Evolutionary conservation across 352 stramenopile species (phyloP), one percentile per base, ranked within the genome.

Genomic region (Globisporangium parvum): DNA sequence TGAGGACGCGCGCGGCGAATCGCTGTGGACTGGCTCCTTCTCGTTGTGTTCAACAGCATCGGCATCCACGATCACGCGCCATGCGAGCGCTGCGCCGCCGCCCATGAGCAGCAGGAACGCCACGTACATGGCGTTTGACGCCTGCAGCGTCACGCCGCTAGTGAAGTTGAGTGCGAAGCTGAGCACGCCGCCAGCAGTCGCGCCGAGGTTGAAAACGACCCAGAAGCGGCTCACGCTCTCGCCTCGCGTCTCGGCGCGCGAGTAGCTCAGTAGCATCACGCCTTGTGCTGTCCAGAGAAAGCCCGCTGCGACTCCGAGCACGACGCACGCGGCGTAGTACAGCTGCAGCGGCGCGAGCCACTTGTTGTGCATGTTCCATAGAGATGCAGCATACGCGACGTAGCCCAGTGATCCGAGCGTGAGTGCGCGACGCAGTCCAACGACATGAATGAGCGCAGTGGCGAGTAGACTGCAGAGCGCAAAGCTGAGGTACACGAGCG

Each of bases 221-320:
- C 84, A 94, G 61, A 96, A 94, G 10, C 70, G 51, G 18, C 70
- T 70, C 55, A 95, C 69, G 45, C 85, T 79, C 33, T 41, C 54
- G 10, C 85, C 83, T 47, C 72, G 75, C 50, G 59, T 80, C 47
- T 56, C 52, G 9, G 47, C 46, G 9, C 62, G 76, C 33, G 77
- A 42, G 69, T 90, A 88, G 47, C 66, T 66, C 59, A 93, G 70
- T 23, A 85, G 67, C 60, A 93, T 77, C 11, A 69, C 60, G 12
- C 85, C 82, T 44, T 95, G 81, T 17, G 80, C 76, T 4, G 79
- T 89, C 86, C 83, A 96, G 2, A 95, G 69, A 6, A 89, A 68
- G 0, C 73, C 77, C 6, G 85, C 85, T 6, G 77, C 80, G 35
- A 73, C 42, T 8, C 86, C 86, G 11, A 91, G 59, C 10, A 73